phyloP scores from a whole-genome alignment of 441 rosid species.

The Adansonia rubrostipa region DNA sequence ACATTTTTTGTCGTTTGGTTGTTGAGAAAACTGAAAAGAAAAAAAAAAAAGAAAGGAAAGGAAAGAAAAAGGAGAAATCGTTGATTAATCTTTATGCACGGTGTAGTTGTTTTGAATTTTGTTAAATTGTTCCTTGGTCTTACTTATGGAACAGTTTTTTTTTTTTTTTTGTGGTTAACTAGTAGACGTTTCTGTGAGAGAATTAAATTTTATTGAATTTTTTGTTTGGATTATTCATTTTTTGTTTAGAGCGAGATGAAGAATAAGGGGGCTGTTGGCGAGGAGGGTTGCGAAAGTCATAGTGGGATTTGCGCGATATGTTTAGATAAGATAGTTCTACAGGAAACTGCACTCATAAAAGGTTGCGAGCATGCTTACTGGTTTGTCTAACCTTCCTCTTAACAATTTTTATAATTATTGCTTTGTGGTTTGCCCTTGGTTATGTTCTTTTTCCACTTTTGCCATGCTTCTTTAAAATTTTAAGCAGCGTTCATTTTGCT shows the following conservation, averaged over 20 bases:
- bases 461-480: background rate
- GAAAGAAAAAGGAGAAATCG: background rate
- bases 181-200: background rate
- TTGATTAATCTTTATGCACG: background rate
- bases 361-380: slow-evolving; percentile 88
- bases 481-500: background rate
- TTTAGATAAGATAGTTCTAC: slow-evolving; percentile 63
- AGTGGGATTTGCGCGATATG: slow-evolving; percentile 72
- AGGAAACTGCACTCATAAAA: slow-evolving; percentile 70
- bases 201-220: background rate
- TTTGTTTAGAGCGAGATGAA: slow-evolving; percentile 44
- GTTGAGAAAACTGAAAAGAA: slow-evolving; percentile 5
- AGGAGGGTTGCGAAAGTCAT: slow-evolving; percentile 46
- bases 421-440: background rate
- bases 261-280: slow-evolving; percentile 30
- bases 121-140: background rate
- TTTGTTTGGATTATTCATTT: background rate
- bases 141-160: no score
- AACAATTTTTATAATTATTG: background rate
- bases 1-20: background rate
- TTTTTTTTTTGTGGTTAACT: background rate
- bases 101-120: background rate
- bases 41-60: background rate
- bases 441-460: background rate
- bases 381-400: slow-evolving; percentile 44